Percentiles rank a stretch among this genome's conserved stretches.
phyloP scores from a whole-genome alignment of 768 basidiomycete species.

The Lentinula aciculospora region DNA sequence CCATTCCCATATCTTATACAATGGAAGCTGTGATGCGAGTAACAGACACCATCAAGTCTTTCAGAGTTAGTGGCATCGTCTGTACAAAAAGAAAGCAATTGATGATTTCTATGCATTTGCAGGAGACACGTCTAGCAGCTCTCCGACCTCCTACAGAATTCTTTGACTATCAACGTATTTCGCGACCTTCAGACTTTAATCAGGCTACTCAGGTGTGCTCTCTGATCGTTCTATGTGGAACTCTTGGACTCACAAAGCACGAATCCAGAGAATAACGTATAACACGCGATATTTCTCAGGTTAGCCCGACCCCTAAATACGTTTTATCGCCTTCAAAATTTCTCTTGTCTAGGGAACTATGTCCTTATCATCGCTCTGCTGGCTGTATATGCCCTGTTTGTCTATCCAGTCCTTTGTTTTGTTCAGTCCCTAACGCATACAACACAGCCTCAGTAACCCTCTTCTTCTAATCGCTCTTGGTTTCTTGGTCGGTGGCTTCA shows the following conservation, averaged over 20 bases:
- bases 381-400: slow-evolving; percentile 82
- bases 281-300: slow-evolving; percentile 89
- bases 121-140: slow-evolving; percentile 79
- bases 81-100: neutral
- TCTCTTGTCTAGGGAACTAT: slow-evolving; percentile 68
- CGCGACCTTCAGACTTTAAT: slow-evolving; percentile 79
- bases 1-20: slow-evolving; percentile 9
- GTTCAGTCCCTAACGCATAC: neutral
- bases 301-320: slow-evolving; percentile 16
- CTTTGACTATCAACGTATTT: slow-evolving; percentile 79
- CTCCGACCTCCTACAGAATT: slow-evolving; percentile 72
- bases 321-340: neutral
- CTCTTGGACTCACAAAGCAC: neutral
- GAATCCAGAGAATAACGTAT: slow-evolving; percentile 78
- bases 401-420: neutral
- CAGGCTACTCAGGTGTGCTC: slow-evolving; percentile 60
- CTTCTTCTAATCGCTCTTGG: slow-evolving; percentile 74
- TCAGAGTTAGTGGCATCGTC: slow-evolving; percentile 49
- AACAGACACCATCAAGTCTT: slow-evolving; percentile 61
- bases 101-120: slow-evolving; percentile 6
- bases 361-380: slow-evolving; percentile 68
- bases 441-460: slow-evolving; percentile 69
- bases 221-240: slow-evolving; percentile 16
- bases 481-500: slow-evolving; percentile 90
- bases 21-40: slow-evolving; percentile 69